Percentiles rank a stretch among this genome's conserved stretches.
Evolutionary conservation across 805 yeast genomes (phyloP).

Genomic region (Debaryomyces hansenii): DNA sequence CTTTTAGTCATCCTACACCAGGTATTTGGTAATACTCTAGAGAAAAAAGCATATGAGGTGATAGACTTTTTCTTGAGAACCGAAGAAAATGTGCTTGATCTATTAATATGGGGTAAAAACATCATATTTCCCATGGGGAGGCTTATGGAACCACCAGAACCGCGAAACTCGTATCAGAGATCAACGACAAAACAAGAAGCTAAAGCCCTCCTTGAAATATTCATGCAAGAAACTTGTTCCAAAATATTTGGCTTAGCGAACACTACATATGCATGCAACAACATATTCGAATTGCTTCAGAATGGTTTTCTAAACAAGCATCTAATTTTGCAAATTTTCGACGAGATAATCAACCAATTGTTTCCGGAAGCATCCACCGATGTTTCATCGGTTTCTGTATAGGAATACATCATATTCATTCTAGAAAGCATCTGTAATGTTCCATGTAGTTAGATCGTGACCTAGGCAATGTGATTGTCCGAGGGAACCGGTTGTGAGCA

Average conservation of each 20-base stretch:
- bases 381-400: not conserved
- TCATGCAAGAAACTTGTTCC: slow-evolving; percentile 65
- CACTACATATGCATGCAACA: slow-evolving; percentile 60
- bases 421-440: not conserved
- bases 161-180: slow-evolving; percentile 53
- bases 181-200: slow-evolving; percentile 59
- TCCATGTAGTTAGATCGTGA: too few species aligned
- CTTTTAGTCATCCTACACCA: slow-evolving; percentile 80
- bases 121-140: slow-evolving; percentile 47
- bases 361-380: slow-evolving; percentile 28
- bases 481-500: too few species aligned
- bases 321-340: slow-evolving; percentile 58
- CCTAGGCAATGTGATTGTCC: too few species aligned
- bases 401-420: not conserved
- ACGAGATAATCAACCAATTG: slow-evolving; percentile 51
- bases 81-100: slow-evolving; percentile 47
- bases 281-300: slow-evolving; percentile 67
- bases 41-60: slow-evolving; percentile 56
- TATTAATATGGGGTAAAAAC: slow-evolving; percentile 20
- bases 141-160: slow-evolving; percentile 45
- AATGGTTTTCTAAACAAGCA: slow-evolving; percentile 70
- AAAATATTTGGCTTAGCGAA: slow-evolving; percentile 71
- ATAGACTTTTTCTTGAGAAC: slow-evolving; percentile 35
- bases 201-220: slow-evolving; percentile 49
- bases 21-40: slow-evolving; percentile 83